Percentiles rank a stretch among this genome's conserved stretches.
phyloP scores from a whole-genome alignment of 805 yeast genomes.

The Hemisphaericaspora nanyangensis region DNA sequence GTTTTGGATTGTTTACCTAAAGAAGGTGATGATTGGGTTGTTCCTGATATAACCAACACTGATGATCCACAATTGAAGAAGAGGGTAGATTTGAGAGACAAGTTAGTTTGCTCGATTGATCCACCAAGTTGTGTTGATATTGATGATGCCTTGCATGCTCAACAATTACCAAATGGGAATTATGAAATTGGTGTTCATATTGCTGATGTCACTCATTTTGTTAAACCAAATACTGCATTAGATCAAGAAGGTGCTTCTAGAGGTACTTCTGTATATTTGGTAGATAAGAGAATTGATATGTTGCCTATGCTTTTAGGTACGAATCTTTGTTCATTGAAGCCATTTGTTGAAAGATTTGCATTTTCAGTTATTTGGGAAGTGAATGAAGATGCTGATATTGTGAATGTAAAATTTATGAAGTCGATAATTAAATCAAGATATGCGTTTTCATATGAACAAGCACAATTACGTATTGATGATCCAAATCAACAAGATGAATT shows the following conservation, averaged over 20 bases:
- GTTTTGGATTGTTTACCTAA: conserved; percentile 88
- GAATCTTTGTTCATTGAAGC: conserved; percentile 89
- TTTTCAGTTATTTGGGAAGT: conserved; percentile 96
- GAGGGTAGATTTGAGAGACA: conserved; percentile 83
- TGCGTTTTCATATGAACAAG: conserved; percentile 92
- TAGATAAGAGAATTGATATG: conserved; percentile 98
- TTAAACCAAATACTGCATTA: conserved; percentile 84
- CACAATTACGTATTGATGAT: conserved; percentile 90
- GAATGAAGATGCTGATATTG: conserved; percentile 80
- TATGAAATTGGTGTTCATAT: conserved; percentile 98
- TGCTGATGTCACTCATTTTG: conserved; percentile 98
- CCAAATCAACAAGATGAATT: conserved; percentile 69
- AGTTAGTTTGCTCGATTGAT: conserved; percentile 90
- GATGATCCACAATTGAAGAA: conserved; percentile 54
- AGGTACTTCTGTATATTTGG: conserved; percentile 95
- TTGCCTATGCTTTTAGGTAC: conserved; percentile 93
- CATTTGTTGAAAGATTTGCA: conserved; percentile 93
- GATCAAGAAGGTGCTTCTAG: conserved; percentile 96
- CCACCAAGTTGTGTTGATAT: conserved; percentile 99
- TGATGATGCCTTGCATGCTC: conserved; percentile 93
- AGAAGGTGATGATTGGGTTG: conserved; percentile 93
- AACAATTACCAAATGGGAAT: conserved; percentile 81
- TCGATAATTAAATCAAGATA: conserved; percentile 88
- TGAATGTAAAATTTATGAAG: conserved; percentile 74
- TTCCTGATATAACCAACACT: conserved; percentile 58